Evolutionary conservation across 352 stramenopile species (phyloP), one percentile per base, ranked within the genome.

Genomic region (Globisporangium yorkense): DNA sequence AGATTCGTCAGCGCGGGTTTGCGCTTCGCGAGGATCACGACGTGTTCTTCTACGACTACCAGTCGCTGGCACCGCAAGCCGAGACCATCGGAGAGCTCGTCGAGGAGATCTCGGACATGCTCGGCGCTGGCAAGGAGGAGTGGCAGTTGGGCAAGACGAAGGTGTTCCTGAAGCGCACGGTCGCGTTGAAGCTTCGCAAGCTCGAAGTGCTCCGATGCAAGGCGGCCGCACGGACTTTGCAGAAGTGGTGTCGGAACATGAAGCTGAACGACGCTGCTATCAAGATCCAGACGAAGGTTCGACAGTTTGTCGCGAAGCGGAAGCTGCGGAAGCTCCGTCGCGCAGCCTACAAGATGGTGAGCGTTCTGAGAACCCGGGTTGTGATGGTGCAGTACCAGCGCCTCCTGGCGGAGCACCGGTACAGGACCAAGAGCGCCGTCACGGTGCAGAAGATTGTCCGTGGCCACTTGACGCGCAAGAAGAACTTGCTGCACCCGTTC

Each of bases 11-110:
- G 64, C 83, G 82, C 41, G 87, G 87, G 16, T 96, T 96, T 66
- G 87, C 84, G 35, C 59, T 96, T 20, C 83, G 87, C 13, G 87
- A 96, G 54, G 87, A 96, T 43, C 87, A 96, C 62, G 87, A 96
- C 52, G 85, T 94, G 29, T 96, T 96, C 61, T 96, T 96, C 60
- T 95, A 96, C 57, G 85, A 96, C 61, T 95, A 93, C 50, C 83
- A 94, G 52, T 80, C 79, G n/a, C 63, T 96, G 18, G 81, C 82
- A 2, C 87, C 87, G n/a, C 71, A 89, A 13, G 83, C 85, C 0
- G 84, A 96, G 52, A 92, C 84, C 47, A 89, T 96, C 52, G 73
- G 78, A 31, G 85, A 95, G 52, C 74, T 96, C 1, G 75, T 95
- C 0, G 72, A 90, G 53, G 72, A 89, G 54, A 93, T 96, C 45